Evolutionary conservation across 2,329 filamentous ascomycete species (phyloP).

Genomic region (Claviceps sp.): DNA sequence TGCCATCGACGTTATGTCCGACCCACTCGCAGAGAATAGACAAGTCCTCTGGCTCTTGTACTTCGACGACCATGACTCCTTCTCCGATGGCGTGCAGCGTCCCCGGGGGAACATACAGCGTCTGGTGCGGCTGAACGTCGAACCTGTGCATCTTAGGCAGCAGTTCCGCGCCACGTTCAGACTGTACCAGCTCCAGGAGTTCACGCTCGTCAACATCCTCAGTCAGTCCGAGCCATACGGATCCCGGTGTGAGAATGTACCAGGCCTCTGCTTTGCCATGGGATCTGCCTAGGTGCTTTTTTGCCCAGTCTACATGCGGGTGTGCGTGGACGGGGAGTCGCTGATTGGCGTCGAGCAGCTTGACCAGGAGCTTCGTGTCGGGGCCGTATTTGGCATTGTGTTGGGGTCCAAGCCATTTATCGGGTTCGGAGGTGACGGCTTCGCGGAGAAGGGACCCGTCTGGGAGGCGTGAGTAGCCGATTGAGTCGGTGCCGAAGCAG

Average conservation of each 20-base stretch:
- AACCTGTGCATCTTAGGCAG: constrained; percentile 9
- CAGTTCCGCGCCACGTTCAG: constrained; percentile 5
- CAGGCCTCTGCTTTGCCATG: constrained; percentile 13
- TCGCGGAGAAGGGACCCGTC: constrained; percentile 9
- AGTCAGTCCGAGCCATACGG: constrained; percentile 8
- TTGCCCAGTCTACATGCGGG: constrained; percentile 10
- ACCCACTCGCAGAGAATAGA: constrained; percentile 11
- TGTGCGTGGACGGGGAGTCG: constrained; percentile 12
- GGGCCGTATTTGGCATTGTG: constrained; percentile 8
- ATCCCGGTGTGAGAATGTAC: constrained; percentile 10
- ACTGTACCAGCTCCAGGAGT: constrained; percentile 6
- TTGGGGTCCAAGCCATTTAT: constrained; percentile 9
- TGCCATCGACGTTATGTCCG: constrained; percentile 8
- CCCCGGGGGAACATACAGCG: constrained; percentile 10
- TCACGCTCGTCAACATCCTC: constrained; percentile 6
- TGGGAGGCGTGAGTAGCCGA: constrained; percentile 8
- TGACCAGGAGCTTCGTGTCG: constrained; percentile 11
- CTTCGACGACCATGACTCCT: constrained; percentile 10
- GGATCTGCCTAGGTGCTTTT: constrained; percentile 6
- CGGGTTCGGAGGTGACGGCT: constrained; percentile 7
- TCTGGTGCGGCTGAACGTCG: constrained; percentile 8
- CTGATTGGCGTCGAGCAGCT: constrained; percentile 12
- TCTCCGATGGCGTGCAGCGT: constrained; percentile 12
- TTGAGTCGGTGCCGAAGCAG: constrained; percentile 7
- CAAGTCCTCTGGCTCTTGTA: constrained; percentile 10